These are phyloP conservation scores for Pezicula neosporulosa DNA, from an alignment of 2,329 filamentous ascomycete genomes.

Conservation along the genomic window DNA sequence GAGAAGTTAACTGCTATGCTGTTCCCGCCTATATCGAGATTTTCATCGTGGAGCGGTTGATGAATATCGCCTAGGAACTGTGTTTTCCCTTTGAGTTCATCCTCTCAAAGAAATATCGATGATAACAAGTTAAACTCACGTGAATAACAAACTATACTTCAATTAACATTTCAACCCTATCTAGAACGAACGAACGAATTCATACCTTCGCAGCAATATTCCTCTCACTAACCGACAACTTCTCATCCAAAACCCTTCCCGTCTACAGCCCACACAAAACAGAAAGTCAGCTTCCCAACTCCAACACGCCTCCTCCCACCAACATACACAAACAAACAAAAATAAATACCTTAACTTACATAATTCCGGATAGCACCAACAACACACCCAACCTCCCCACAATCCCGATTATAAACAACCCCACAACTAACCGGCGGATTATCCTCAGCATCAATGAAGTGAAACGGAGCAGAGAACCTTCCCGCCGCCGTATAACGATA, in stretches of 20 bases:
- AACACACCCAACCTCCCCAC: conserved; percentile 58
- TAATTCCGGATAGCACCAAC: conserved; percentile 39
- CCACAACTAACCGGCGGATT: conserved; percentile 53
- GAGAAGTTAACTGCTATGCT: conserved; percentile 62
- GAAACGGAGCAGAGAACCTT: conserved; percentile 57
- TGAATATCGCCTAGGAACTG: conserved; percentile 71
- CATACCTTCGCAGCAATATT: conserved; percentile 54
- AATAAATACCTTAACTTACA: no score
- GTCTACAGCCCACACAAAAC: conserved; percentile 18
- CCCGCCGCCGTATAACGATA: conserved; percentile 60
- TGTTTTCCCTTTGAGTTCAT: conserved; percentile 35
- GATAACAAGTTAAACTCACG: conserved; percentile 23
- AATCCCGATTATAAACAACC: conserved; percentile 58
- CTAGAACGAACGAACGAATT: neutral
- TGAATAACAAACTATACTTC: conserved; percentile 24
- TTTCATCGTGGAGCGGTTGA: conserved; percentile 64
- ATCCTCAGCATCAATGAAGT: conserved; percentile 69
- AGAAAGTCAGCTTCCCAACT: conserved; percentile 44
- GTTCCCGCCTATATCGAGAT: conserved; percentile 64
- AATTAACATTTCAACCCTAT: conserved; percentile 6
- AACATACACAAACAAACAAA: neutral
- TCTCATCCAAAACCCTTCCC: conserved; percentile 17
- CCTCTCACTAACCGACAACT: conserved; percentile 41
- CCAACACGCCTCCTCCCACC: conserved; percentile 37
- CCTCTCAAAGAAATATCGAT: neutral